Conservation (phyloP, 1,284 basidiomycete species). For the Blastosporella zonata region DNA sequence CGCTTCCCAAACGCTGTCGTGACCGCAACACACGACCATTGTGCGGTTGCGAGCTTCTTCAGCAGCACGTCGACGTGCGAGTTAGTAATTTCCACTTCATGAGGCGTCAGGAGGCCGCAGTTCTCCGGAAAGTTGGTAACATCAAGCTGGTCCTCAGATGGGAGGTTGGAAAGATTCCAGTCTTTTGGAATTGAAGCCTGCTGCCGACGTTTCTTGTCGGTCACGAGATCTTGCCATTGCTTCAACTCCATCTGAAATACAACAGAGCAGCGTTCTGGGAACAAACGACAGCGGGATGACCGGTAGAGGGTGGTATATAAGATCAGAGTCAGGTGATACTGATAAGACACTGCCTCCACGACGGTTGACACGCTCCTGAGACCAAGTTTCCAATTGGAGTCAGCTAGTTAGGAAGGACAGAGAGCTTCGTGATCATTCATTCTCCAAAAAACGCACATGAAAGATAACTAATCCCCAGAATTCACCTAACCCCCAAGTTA, state of each 20-base stretch:
- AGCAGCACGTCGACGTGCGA: slow-evolving; percentile 47
- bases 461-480: no score
- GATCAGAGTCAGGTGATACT: not conserved
- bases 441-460: no score
- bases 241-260: not conserved
- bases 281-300: not conserved
- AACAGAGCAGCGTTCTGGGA: not conserved
- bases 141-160: slow-evolving; percentile 43
- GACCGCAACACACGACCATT: slow-evolving; percentile 65
- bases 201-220: slow-evolving; percentile 51
- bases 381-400: no score
- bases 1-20: slow-evolving; percentile 78
- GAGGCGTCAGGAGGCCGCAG: slow-evolving; percentile 56
- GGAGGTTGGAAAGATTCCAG: slow-evolving; percentile 49
- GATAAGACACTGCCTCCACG: no score
- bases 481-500: no score
- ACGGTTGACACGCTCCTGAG: no score
- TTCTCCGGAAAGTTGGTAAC: slow-evolving; percentile 55
- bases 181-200: slow-evolving; percentile 55
- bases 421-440: no score
- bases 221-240: slow-evolving; percentile 29
- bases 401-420: no score
- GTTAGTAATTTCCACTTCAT: slow-evolving; percentile 69
- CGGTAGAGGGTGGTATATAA: not conserved
- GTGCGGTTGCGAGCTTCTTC: slow-evolving; percentile 41